Percentiles rank a stretch among this genome's conserved stretches.
These are phyloP conservation scores for Diatrype stigma DNA, from an alignment of 2,329 filamentous ascomycete species.

Conservation along the genomic window DNA sequence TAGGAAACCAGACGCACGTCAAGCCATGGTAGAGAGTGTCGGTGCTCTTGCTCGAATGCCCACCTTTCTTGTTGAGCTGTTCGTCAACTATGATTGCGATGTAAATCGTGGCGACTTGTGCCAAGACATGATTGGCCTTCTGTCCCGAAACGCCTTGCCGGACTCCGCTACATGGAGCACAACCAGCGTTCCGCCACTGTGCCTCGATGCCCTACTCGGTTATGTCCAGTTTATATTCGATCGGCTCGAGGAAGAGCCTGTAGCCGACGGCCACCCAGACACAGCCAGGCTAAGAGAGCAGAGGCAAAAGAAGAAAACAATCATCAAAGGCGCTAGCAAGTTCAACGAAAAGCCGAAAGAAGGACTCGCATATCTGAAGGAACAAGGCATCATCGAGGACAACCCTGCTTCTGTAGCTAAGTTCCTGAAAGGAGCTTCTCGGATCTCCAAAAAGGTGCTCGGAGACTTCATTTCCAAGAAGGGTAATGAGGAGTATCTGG, in stretches of 20 bases:
- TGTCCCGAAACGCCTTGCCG: constrained; percentile 91
- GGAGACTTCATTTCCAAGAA: constrained; percentile 93
- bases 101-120: constrained; percentile 87
- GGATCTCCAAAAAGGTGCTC: constrained; percentile 84
- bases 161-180: constrained; percentile 99
- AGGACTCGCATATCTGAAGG: constrained; percentile 79
- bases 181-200: constrained; percentile 92
- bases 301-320: constrained; percentile 76
- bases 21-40: constrained; percentile 97
- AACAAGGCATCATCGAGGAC: constrained; percentile 79
- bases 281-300: constrained; percentile 63
- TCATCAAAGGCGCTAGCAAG: constrained; percentile 81
- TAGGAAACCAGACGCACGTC: constrained; percentile 88
- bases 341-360: constrained; percentile 95
- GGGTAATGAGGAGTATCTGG: constrained; percentile 78
- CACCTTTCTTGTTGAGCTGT: constrained; percentile 90
- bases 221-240: constrained; percentile 92
- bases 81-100: constrained; percentile 97
- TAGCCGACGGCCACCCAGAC: constrained; percentile 62
- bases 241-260: constrained; percentile 68
- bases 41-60: constrained; percentile 89
- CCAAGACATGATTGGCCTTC: constrained; percentile 87
- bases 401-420: constrained; percentile 75
- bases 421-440: constrained; percentile 82
- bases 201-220: constrained; percentile 83